Base-by-base conservation (phyloP, 140 eudicot species). In the Ambrosia hybrid region DNA sequence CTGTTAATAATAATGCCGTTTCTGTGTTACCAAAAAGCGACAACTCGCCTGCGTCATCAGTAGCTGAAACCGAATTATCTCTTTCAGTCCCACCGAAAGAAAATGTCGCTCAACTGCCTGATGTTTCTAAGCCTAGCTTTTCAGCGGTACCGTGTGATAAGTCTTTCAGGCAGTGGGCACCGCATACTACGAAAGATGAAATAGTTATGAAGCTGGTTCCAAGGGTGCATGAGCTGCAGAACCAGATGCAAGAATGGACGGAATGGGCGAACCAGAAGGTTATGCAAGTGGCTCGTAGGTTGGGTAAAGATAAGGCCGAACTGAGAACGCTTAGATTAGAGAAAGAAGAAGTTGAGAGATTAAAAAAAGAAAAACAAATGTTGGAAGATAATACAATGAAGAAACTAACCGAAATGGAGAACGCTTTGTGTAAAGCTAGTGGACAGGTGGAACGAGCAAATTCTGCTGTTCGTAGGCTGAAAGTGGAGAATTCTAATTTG, bases 241-340 rank as follows among this genome's bases (percentile, higher is more conserved):
- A 79, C 82, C 97, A 85, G 84, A 75, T 94, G 62, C 96, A 87
- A 67, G 99, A 94, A 49, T 94, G 99, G 99, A 90, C 97, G 3
- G 97, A 94, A 63, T 94, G 99, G 99, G 97, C 97, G 21, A 94
- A 94, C 57, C 99, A 90, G 78, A 94, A 88, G 82, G 99, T 94
- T 12, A 94, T 88, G 97, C 97, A 94, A 77, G 99, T 93, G 55
- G 91, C 99, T 58, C 89, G 99, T 15, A 86, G 99, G 45, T 78
- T 94, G 55, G 75, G 99, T 79, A 88, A 94, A 85, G 99, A 94
- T 79, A 94, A 84, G 74, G 96, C 84, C 11, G 99, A 90, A 80
- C 87, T 94, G 21, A 90, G 90, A 74, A 80, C 94, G 34, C 93
- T 94, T 77, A 84, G 87, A 77, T 87, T 80, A 70, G 99, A 94